Conservation (phyloP, 345 rosid species). For the Mercurialis annua region DNA sequence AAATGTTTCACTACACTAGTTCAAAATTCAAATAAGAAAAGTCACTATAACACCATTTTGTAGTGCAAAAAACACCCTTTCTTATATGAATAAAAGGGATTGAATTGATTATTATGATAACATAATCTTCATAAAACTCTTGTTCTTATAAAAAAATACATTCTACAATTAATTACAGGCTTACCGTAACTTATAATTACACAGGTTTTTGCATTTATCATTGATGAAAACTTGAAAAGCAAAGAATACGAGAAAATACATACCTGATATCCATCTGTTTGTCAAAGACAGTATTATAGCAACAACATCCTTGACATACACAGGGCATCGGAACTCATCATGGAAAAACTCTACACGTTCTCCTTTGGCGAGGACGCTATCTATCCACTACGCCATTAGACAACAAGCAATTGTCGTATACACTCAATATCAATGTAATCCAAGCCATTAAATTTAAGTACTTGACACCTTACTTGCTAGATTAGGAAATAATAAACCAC, state of each 20-base stretch:
- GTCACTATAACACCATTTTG: neutral
- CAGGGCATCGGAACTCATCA: constrained; percentile 89
- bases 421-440: neutral
- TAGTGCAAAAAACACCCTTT: neutral
- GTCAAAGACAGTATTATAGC: constrained; percentile 39
- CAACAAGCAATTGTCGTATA: neutral
- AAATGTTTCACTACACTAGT: too few species aligned
- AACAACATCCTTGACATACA: constrained; percentile 78
- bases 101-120: neutral
- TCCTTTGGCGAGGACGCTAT: constrained; percentile 63
- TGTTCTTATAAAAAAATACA: neutral
- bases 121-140: neutral
- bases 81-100: neutral
- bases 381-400: constrained; percentile 68
- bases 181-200: neutral
- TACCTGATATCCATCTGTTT: constrained; percentile 64
- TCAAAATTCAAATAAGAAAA: neutral
- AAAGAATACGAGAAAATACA: neutral
- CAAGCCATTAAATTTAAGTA: neutral
- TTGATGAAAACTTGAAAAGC: neutral
- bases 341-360: constrained; percentile 63
- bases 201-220: neutral
- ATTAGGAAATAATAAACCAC: constrained; percentile 26
- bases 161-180: neutral
- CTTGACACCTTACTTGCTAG: neutral